Base-by-base conservation (phyloP, 805 yeast genomes). In the Wickerhamomyces subpelliculosus region DNA sequence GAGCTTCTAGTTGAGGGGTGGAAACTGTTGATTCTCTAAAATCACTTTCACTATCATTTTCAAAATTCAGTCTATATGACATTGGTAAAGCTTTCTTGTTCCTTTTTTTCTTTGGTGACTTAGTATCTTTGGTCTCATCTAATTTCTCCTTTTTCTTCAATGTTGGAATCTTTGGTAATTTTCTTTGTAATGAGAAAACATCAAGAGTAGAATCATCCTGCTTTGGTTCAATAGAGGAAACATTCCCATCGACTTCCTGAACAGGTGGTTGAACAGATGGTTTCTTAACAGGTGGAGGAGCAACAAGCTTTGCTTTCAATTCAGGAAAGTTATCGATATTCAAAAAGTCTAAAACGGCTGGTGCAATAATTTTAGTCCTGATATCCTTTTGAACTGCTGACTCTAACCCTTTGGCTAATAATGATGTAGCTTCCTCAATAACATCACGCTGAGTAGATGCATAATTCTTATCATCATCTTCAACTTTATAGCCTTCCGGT, bases 361-460 rank as follows among this genome's bases (percentile, higher is more conserved):
- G 86, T 0, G 84, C 88, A 19, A 85, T 71, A 4, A 84, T 61
- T 42, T 86, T 73, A 50, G 79, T 90, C 46, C 84, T 68, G 19
- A 87, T 73, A 59, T 87, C 95, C 43, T 81, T 80, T 17, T 77
- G 62, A 32, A 87, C 56, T 34, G 79, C 77, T 10, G 65, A 62
- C 42, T 75, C 75, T 36, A 87, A 67, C 46, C 87, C 95, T 39
- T 72, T 75, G 20, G 79, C 54, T 34, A 88, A 62, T 37, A 70
- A 60, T 18, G 69, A 61, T 1, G 74, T 67, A 0, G 95, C 81
- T 34, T 79, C 84, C 16, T 72, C 73, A 3, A 78, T 61, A 2
- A 75, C 66, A 40, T 61, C 64, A 53, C 64, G 39, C 51, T 28
- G 46, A 34, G 36, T 27, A 10, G 12, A 26, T 13, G 27, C 17